Evolutionary conservation across 1,139 yeast species (phyloP), one percentile per base, ranked within the genome.

Genomic region (Hyphopichia pseudoburtonii): DNA sequence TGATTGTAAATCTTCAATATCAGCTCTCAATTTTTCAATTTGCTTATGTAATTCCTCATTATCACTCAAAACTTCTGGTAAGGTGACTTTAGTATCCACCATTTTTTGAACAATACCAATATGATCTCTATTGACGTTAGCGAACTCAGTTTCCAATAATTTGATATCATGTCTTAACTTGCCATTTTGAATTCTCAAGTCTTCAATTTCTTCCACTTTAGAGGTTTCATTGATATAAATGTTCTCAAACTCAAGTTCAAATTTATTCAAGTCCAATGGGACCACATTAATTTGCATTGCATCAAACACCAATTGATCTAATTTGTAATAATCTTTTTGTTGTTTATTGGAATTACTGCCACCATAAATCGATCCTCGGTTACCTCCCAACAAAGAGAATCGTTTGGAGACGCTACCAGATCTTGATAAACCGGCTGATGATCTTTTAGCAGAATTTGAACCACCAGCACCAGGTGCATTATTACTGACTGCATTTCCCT

Each of bases 121-220:
- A 57, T 92, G 97, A 54, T 90, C 97, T 42, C 80, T 74, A 51
- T 87, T 89, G 42, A 92, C 67, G 8, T 70, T 63, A 1, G 86
- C 78, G 49, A 83, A 82, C 28, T 81, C 76, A 21, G 80, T 70
- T 59, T 92, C 97, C 35, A 89, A 67, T 38, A 79, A 76, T 49
- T 87, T 77, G 42, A 90, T 85, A 47, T 85, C 85, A 46, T 80
- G 78, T 32, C 89, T 79, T 40, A 92, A 66, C 44, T 78, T 77
- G 17, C 89, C 87, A 59, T 90, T 92, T 40, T 78, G 70, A 5
- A 75, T 60, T 40, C 83, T 73, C 39, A 87, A 58, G 17, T 72
- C 64, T 42, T 84, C 89, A 36, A 87, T 78, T 50, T 89, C 95
- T 32, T 76, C 80, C 17, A 76, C 71, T 44, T 89, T 78, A 42